Base-by-base conservation (phyloP, 1,284 basidiomycete genomes). In the Rhodotorula mucilaginosa region DNA sequence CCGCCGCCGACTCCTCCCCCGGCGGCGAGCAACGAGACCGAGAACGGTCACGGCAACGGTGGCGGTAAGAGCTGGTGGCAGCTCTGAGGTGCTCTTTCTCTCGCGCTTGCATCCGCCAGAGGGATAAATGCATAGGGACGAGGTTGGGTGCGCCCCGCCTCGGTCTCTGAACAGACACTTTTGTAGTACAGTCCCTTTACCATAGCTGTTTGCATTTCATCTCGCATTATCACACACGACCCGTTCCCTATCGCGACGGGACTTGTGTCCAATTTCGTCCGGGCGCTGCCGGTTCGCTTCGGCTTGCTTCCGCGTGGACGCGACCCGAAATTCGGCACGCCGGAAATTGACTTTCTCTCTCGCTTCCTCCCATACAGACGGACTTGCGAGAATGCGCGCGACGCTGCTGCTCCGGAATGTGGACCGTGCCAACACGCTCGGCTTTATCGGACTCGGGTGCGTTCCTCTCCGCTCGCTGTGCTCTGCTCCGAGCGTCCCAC, bases 371-470 rank as follows among this genome's bases (percentile, higher is more conserved):
- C 52, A 26, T 54, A 15, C 39, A 58, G 1, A 13, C 58, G 7
- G 29, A 21, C 48, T 31, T 29, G 15, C 4, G 46, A 64, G 13
- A 8, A 75, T 75, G 66, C 67, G 61, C 18, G 64, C 67, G 3
- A 73, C 71, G 8, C 47, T 54, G 31, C 47, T 69, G 26, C 29
- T 59, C n/a, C 47, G 52, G 18, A 62, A 60, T 39, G 26, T 60
- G 31, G 58, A 70, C 31, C 85, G 89, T 54, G 78, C 82, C 21
- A 84, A 84, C 58, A 88, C 85, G 76, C 86, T 87, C 48, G 88
- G 87, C 66, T 92, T 92, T 82, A 88, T 92, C 67, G 91, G 91
- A 8, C 86, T 92, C 19, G 90, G 90, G 69, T 56, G 84, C 87
- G 64, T 57, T 21, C 13, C 39, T 12, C 12, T 44, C 39, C 12